Conservation (phyloP, 192 early-diverging fungal species). For the Fimicolochytrium jonesii region DNA sequence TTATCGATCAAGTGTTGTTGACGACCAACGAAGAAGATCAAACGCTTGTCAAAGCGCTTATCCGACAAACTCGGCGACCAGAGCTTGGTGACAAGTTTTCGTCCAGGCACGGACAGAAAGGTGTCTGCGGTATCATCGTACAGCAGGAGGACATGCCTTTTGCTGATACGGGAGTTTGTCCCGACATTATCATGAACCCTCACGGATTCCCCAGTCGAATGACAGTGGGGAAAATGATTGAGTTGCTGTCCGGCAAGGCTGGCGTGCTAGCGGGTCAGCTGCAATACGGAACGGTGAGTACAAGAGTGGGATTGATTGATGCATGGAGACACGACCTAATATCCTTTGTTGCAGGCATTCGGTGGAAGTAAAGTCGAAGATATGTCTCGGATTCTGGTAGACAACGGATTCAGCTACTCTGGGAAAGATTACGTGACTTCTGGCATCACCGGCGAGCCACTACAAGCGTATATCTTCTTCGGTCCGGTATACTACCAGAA, state of each 20-base stretch:
- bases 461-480: constrained; percentile 95
- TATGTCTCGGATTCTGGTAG: constrained; percentile 88
- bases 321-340: neutral
- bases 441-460: constrained; percentile 77
- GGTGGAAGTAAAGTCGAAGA: constrained; percentile 93
- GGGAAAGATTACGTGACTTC: constrained; percentile 97
- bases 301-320: neutral
- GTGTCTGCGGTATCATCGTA: constrained; percentile 94
- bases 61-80: constrained; percentile 89
- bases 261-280: constrained; percentile 86
- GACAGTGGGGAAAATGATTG: constrained; percentile 99
- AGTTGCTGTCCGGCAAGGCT: constrained; percentile 92
- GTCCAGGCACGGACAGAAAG: constrained; percentile 97
- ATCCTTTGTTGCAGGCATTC: constrained; percentile 51
- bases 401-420: constrained; percentile 91
- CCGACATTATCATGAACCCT: constrained; percentile 99
- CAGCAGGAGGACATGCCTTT: constrained; percentile 98
- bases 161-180: constrained; percentile 79
- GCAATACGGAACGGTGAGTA: constrained; percentile 84
- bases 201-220: constrained; percentile 98
- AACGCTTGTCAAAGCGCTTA: constrained; percentile 81
- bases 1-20: constrained; percentile 88
- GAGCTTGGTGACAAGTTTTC: constrained; percentile 99
- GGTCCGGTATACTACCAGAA: constrained; percentile 96
- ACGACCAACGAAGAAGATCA: constrained; percentile 93